Conservation (phyloP, 768 basidiomycete genomes). For the Russula sp. region DNA sequence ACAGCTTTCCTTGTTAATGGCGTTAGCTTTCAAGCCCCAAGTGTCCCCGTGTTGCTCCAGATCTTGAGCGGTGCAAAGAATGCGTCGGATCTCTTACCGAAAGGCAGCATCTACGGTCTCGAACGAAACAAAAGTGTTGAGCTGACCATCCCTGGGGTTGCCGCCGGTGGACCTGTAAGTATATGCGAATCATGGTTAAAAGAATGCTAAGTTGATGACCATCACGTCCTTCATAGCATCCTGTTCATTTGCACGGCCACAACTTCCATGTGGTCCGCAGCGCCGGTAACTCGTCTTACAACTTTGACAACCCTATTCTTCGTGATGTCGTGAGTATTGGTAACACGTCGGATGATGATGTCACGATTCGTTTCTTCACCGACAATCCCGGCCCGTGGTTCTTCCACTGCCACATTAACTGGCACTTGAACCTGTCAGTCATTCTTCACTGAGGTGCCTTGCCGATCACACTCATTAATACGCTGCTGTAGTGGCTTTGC, state of each 20-base stretch:
- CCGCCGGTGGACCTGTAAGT: conserved; percentile 9
- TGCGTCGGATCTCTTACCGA: conserved; percentile 48
- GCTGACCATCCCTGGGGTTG: neutral
- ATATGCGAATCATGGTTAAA: no score
- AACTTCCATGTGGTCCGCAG: neutral
- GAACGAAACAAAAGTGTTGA: conserved; percentile 41
- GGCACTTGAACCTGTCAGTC: neutral
- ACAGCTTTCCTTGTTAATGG: neutral
- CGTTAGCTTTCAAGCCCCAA: neutral
- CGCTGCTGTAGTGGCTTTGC: no score
- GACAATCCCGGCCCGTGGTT: neutral
- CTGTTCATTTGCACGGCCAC: neutral
- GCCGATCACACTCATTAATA: no score
- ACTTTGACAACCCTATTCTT: neutral
- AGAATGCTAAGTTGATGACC: no score
- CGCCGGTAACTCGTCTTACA: neutral
- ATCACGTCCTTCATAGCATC: neutral
- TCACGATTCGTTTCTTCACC: neutral
- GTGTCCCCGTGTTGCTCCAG: neutral
- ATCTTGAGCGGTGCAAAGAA: neutral
- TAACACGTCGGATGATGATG: neutral
- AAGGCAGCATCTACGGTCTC: conserved; percentile 46
- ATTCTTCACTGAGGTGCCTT: neutral
- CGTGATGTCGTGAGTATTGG: conserved; percentile 1
- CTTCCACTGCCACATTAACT: neutral